These are phyloP conservation scores for Salix dunnii DNA, from an alignment of 345 rosid species.

Conservation along the genomic window DNA sequence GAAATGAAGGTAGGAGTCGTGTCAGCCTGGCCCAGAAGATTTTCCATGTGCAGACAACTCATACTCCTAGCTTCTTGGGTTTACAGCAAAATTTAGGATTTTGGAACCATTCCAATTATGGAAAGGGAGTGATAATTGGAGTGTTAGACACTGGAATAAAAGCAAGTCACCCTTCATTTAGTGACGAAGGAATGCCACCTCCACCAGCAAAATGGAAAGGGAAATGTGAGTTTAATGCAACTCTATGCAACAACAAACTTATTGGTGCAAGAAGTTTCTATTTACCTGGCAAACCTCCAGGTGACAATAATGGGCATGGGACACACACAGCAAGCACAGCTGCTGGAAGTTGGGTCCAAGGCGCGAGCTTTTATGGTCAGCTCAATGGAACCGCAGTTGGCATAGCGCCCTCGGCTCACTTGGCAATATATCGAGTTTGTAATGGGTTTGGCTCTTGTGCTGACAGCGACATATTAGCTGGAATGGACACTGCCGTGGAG, in stretches of 20 bases:
- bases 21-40: constrained; percentile 21
- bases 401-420: constrained; percentile 39
- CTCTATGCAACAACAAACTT: constrained; percentile 18
- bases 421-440: constrained; percentile 62
- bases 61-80: constrained; percentile 14
- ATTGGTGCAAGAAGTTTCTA: constrained; percentile 16
- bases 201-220: constrained; percentile 26
- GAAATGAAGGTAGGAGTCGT: constrained; percentile 19
- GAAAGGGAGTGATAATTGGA: constrained; percentile 19
- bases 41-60: constrained; percentile 19
- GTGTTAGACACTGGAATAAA: constrained; percentile 17
- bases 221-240: constrained; percentile 13
- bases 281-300: background rate
- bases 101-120: constrained; percentile 17
- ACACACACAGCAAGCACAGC: constrained; percentile 31
- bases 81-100: constrained; percentile 5
- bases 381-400: constrained; percentile 54
- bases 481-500: constrained; percentile 54
- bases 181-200: constrained; percentile 22
- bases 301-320: constrained; percentile 25
- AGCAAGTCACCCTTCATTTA: constrained; percentile 22
- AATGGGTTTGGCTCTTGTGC: constrained; percentile 34
- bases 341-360: constrained; percentile 44
- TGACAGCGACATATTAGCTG: constrained; percentile 53
- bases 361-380: constrained; percentile 24